Evolutionary conservation across 495 filamentous ascomycete genomes (phyloP), one percentile per base, ranked within the genome.

Genomic region (Aspergillus baeticus): DNA sequence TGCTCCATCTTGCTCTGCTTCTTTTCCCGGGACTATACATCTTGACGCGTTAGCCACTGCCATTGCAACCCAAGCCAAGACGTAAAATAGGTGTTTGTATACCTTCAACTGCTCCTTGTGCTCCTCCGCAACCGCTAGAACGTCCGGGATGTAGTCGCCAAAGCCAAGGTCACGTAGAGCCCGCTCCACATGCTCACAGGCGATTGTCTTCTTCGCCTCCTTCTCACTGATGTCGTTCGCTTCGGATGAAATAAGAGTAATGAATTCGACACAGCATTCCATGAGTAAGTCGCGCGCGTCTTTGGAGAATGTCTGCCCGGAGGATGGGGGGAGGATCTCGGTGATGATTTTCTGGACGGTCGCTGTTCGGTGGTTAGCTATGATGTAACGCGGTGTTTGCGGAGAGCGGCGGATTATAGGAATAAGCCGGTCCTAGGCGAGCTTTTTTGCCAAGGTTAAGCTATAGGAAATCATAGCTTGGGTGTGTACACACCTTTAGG

Each of bases 231-330:
- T 98, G 62, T 98, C 94, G 69, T 98, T 98, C 8, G 94, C 95
- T 75, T 98, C 92, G 34, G 90, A 94, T 21, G 92, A 96, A 52
- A 98, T 89, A 52, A 98, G 81, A 10, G 95, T 97, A 70, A 98
- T 97, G 77, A 98, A 98, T 68, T 98, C 94, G 59, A 98, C 94
- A 68, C 95, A 98, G 78, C 93, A 98, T 73, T 98, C 94, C 74
- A 98, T 98, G 39, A 98, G 82, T 5, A 97, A 78, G 63, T 98
- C 94, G 47, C 95, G 85, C 2, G 94, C 91, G 62, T 98, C 94
- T 73, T 93, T 95, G 21, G 90, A 88, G 68, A 97, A 98, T 3
- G 81, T 83, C 38, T 89, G 77, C 48, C 84, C 87, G 53, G 77
- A 77, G 29, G 85, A 84, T 1, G 85, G 68, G 6, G 89, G 84